These are phyloP conservation scores for Pseudogymnoascus sp. DNA, from an alignment of 2,329 filamentous ascomycete species.

Conservation along the genomic window DNA sequence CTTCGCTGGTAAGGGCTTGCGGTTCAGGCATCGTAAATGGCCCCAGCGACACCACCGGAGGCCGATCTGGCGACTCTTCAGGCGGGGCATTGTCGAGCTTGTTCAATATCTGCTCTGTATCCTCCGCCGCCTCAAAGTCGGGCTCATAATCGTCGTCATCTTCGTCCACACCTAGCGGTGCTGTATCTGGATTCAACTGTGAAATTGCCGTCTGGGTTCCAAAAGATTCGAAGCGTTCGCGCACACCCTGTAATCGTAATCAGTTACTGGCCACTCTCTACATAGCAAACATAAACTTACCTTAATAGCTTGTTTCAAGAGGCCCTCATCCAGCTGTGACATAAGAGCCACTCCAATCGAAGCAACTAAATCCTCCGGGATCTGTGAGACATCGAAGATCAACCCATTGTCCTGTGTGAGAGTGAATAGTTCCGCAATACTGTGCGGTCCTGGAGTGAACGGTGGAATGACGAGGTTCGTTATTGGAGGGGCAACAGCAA, in stretches of 20 bases:
- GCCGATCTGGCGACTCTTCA: slow-evolving; percentile 37
- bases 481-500: slow-evolving; percentile 39
- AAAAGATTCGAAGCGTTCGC: slow-evolving; percentile 36
- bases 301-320: slow-evolving; percentile 65
- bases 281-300: slow-evolving; percentile 36
- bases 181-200: slow-evolving; percentile 48
- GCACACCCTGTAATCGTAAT: slow-evolving; percentile 38
- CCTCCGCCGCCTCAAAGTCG: slow-evolving; percentile 68
- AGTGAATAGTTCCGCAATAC: slow-evolving; percentile 76
- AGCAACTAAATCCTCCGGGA: slow-evolving; percentile 67
- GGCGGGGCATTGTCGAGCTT: slow-evolving; percentile 64
- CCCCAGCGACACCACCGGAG: slow-evolving; percentile 41
- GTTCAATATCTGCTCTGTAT: slow-evolving; percentile 68
- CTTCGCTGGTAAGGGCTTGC: slow-evolving; percentile 59
- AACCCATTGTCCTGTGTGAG: slow-evolving; percentile 55
- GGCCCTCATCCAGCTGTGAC: slow-evolving; percentile 56
- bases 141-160: slow-evolving; percentile 94
- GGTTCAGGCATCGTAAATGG: slow-evolving; percentile 75
- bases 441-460: slow-evolving; percentile 66
- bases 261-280: slow-evolving; percentile 13
- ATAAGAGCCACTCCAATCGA: slow-evolving; percentile 77
- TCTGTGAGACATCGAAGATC: slow-evolving; percentile 57
- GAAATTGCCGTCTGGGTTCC: slow-evolving; percentile 18
- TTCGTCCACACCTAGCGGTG: slow-evolving; percentile 56
- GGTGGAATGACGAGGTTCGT: slow-evolving; percentile 52